Conservation (phyloP, 768 basidiomycete species). For the Mycena filopes region DNA sequence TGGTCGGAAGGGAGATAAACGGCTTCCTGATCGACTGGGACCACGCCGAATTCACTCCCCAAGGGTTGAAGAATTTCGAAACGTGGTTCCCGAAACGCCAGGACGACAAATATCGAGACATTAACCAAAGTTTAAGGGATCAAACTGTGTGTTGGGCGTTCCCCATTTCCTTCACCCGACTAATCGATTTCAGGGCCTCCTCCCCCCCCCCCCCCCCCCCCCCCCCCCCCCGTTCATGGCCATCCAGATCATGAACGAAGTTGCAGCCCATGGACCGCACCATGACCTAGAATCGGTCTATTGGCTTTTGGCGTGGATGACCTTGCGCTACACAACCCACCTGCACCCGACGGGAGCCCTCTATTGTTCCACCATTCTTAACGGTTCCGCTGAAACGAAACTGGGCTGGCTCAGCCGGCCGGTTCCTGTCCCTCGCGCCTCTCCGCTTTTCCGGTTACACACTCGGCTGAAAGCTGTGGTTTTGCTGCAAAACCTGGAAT, state of each 20-base stretch:
- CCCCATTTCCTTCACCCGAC: not conserved
- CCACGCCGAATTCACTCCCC: conserved; percentile 23
- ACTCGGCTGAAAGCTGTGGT: too few relatives aligned
- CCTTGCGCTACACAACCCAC: conserved; percentile 7
- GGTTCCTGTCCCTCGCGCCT: too few relatives aligned
- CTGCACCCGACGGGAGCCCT: too few relatives aligned
- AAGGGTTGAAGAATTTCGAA: conserved; percentile 1
- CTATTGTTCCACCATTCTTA: too few relatives aligned
- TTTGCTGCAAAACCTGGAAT: too few relatives aligned
- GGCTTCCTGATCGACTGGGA: conserved; percentile 27
- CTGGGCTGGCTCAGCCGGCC: too few relatives aligned
- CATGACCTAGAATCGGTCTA: conserved; percentile 23
- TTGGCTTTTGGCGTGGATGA: conserved; percentile 21
- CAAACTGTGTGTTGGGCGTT: conserved; percentile 6
- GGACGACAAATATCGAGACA: not conserved
- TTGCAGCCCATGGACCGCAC: not conserved
- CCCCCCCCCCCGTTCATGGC: conserved; percentile 18
- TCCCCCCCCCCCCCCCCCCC: not conserved
- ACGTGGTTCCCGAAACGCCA: not conserved
- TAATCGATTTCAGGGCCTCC: not conserved
- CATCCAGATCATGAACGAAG: not conserved
- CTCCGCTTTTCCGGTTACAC: too few relatives aligned
- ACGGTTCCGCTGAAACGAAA: too few relatives aligned
- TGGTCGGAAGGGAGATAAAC: not conserved
- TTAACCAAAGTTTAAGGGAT: conserved; percentile 21